Evolutionary conservation across 208 protist genomes (phyloP), one percentile per base, ranked within the genome.

Genomic region (Trypanosoma congolense): DNA sequence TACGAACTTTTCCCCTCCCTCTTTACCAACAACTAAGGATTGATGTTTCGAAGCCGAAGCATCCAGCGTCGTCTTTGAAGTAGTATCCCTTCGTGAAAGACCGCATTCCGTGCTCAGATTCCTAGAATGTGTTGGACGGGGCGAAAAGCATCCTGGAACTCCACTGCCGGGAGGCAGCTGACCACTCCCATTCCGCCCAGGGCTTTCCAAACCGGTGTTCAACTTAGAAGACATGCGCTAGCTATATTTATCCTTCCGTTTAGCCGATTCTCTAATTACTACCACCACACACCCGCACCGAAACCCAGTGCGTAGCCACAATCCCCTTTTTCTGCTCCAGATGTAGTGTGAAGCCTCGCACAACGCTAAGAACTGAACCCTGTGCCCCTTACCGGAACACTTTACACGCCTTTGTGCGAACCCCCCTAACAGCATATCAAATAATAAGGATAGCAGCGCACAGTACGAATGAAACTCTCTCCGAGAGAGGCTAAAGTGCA

Each of bases 111-210:
- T 35, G 41, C 62, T 69, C 4, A 51, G 45, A 44, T 54, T 69
- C 3, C 55, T 44, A 16, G 62, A 54, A 16, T 69, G 62, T 1
- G 55, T 41, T 24, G 62, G 62, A 2, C 62, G 53, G 6, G 62
- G 62, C 1, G 62, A 69, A 45, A 69, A 69, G 18, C 46, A 48
- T 8, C 62, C 62, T 2, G 62, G 62, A 0, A 61, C 41, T 14
- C 40, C 28, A 2, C 47, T 47, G 8, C 55, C 62, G 10, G 42
- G 21, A 19, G 42, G 21, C 12, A 6, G 6, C 12, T 38, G 33
- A 46, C 10, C 9, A n/a, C 42, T 24, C 9, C 12, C 21, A 24
- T n/a, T n/a, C 8, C 18, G 42, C 47, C 65, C 72, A 36, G 56
- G 43, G 19, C 48, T 33, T 41, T 18, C 48, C 48, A 18, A 26